Evolutionary conservation across 768 basidiomycete genomes (phyloP).

Genomic region (Austroboletus festivus): DNA sequence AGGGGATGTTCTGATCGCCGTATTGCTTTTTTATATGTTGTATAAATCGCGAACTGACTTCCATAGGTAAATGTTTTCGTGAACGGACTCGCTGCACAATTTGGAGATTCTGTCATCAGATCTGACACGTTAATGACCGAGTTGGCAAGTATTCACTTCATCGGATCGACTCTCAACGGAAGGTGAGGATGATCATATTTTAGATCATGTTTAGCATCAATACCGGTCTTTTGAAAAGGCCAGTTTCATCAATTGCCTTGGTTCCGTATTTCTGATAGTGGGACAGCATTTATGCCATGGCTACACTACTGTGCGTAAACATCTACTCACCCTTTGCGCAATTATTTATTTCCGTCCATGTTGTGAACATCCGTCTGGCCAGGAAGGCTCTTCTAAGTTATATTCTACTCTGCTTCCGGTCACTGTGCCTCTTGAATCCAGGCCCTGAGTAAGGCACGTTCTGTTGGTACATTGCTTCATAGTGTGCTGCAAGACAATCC

Average conservation of each 20-base stretch:
- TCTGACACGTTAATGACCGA: background rate
- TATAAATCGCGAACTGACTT: conserved; percentile 53
- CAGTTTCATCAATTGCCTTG: background rate
- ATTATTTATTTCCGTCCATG: background rate
- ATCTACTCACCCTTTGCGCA: background rate
- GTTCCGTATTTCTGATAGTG: background rate
- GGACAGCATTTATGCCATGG: background rate
- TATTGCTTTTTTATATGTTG: conserved; percentile 43
- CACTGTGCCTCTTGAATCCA: background rate
- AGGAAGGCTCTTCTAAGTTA: background rate
- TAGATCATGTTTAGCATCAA: background rate
- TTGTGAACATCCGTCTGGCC: background rate
- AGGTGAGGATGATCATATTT: background rate
- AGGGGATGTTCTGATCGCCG: conserved; percentile 52
- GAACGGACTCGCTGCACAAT: background rate
- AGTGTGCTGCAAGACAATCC: background rate
- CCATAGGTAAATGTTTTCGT: conserved; percentile 34
- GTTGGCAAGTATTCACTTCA: background rate
- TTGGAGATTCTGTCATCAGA: background rate
- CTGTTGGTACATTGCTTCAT: background rate
- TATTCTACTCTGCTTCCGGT: background rate
- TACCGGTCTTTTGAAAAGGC: background rate
- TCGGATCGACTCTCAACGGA: background rate
- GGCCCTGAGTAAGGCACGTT: background rate
- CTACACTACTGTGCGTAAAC: background rate